A percentile compares a stretch with the other conserved stretches of the same genome.
These are phyloP conservation scores for Pythium inflatum DNA, from an alignment of 352 stramenopile species.

Conservation along the genomic window DNA sequence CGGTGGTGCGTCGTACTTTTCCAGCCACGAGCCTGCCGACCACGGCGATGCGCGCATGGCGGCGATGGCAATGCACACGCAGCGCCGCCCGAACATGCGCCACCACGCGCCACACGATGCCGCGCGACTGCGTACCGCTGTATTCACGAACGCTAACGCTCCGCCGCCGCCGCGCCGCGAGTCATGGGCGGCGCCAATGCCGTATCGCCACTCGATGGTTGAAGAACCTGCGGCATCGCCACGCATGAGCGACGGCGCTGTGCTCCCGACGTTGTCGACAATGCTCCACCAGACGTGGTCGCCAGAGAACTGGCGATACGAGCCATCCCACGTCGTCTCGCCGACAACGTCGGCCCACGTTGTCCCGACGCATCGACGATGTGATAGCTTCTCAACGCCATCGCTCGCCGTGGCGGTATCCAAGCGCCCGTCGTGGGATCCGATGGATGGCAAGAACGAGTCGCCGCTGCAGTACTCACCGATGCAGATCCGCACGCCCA, in stretches of 20 bases:
- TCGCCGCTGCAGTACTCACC: conserved; percentile 3
- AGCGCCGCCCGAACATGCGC: conserved; percentile 18
- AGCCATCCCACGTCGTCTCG: not conserved
- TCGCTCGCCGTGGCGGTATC: too few species aligned
- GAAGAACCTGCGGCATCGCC: conserved; percentile 5
- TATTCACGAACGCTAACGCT: too few species aligned
- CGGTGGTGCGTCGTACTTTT: not conserved
- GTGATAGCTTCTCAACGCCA: conserved; percentile 2
- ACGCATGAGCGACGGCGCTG: not conserved
- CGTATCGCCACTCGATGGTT: not conserved
- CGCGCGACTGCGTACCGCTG: not conserved
- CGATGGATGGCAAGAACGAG: not conserved
- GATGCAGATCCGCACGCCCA: not conserved
- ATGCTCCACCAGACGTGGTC: conserved; percentile 28
- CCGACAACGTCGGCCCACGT: not conserved
- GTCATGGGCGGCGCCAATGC: not conserved
- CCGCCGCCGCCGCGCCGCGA: not conserved
- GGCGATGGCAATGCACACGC: conserved; percentile 6
- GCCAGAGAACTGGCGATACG: conserved; percentile 3
- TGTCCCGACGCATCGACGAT: conserved; percentile 8
- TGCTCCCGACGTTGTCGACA: conserved; percentile 22
- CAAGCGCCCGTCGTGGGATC: conserved; percentile 3
- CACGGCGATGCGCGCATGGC: not conserved
- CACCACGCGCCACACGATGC: not conserved
- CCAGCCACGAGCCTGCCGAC: not conserved